Conservation (phyloP, 441 rosid species). For the Erodium trifolium region DNA sequence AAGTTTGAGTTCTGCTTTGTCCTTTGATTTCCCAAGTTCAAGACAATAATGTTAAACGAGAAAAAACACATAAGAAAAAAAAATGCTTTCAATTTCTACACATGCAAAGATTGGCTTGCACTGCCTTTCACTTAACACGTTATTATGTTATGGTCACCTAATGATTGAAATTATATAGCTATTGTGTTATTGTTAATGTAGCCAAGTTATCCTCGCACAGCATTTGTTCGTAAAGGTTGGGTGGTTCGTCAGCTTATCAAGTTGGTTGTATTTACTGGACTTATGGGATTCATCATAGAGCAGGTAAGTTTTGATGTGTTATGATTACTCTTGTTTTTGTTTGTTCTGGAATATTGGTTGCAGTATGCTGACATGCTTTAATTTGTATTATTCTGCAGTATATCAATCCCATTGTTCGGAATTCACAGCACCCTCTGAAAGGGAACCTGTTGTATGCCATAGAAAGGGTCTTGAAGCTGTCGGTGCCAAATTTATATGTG, state of each 20-base stretch:
- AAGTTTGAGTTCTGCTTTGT: background rate
- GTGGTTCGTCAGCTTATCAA: conserved; percentile 77
- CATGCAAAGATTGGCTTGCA: background rate
- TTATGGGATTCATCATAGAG: conserved; percentile 92
- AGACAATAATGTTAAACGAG: background rate
- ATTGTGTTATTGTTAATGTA: conserved; percentile 19
- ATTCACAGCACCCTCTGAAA: conserved; percentile 92
- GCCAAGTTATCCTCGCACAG: conserved; percentile 80
- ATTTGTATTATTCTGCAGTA: conserved; percentile 55
- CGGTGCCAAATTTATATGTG: conserved; percentile 86
- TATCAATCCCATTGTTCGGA: conserved; percentile 88
- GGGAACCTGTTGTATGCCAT: conserved; percentile 74
- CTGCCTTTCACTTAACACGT: background rate
- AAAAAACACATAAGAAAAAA: background rate
- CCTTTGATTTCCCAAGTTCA: background rate
- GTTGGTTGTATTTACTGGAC: conserved; percentile 76
- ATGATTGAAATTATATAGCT: background rate
- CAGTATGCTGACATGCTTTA: conserved; percentile 23
- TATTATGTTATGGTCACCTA: background rate
- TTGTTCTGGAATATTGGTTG: background rate
- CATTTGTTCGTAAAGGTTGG: conserved; percentile 78
- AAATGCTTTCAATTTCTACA: background rate
- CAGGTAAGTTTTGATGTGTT: conserved; percentile 42
- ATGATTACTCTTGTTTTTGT: conserved; percentile 12
- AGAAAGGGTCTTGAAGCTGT: conserved; percentile 96